Evolutionary conservation across 805 yeast species (phyloP), one percentile per base, ranked within the genome.

Genomic region (Saturnispora quitensis): DNA sequence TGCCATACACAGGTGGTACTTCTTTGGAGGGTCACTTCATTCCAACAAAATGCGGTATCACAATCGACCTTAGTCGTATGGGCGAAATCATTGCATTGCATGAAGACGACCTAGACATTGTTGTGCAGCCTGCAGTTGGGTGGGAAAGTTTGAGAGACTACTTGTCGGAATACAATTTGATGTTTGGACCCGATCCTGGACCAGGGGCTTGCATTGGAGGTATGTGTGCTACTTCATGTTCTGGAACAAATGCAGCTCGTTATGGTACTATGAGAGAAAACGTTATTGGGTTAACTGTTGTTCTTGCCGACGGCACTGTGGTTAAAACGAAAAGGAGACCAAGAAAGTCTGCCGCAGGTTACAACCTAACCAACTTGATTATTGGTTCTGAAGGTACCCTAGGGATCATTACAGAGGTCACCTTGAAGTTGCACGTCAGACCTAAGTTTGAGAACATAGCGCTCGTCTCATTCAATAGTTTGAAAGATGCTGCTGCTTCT

Each of bases 341-440:
- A 2, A 74, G 86, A 60, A 86, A 86, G 60, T 78, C 89, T 2
- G 76, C 86, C 58, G 90, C 93, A 3, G 93, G 95, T 8, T 86
- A 86, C 62, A 85, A 84, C 58, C 69, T 86, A 61, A 88, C 89
- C 17, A 82, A 86, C 22, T 67, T 89, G 52, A 81, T 89, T 61
- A 77, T 86, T 57, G 96, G 96, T 0, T 76, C 83, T 47, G 96
- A 88, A 62, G 96, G 96, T 27, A 88, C 90, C 2, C 62, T 84
- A 47, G 89, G 89, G 3, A 69, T 84, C 46, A 80, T 84, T 34
- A 84, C 89, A 18, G 89, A 84, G 60, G 75, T 82, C 47, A 81
- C 86, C 12, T 72, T 84, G 47, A 83, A 82, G 61, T 62, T 84
- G 47, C 79, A 81, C 55, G 86, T 82, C 12, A 75, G 77, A 51